Evolutionary conservation across 2,329 filamentous ascomycete species (phyloP).

Genomic region (Pestalotiopsis sp.): DNA sequence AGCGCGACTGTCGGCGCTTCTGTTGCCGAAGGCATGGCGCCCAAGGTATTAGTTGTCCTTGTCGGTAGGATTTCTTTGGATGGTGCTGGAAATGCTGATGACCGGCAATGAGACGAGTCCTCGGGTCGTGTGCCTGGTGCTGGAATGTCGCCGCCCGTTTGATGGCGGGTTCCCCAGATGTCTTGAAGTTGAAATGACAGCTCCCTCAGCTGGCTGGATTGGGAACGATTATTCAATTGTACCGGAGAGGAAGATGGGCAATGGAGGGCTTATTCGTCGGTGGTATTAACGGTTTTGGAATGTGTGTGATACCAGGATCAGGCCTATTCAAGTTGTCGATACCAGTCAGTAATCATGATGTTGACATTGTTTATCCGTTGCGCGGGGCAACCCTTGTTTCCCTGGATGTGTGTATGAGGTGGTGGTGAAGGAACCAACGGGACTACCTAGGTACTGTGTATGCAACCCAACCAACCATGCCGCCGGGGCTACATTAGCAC

Average conservation of each 20-base stretch:
- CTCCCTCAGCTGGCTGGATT: not conserved
- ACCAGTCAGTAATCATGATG: not conserved
- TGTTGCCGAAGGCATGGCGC: conserved; percentile 28
- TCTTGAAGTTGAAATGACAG: conserved; percentile 1
- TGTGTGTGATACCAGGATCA: not conserved
- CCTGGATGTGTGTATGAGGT: not conserved
- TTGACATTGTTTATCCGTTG: conserved; percentile 10
- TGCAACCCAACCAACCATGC: not conserved
- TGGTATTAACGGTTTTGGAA: conserved; percentile 5
- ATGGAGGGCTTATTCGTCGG: not conserved
- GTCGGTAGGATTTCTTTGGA: not conserved
- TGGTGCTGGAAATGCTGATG: not conserved
- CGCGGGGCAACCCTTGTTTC: not conserved
- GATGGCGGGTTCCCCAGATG: conserved; percentile 2
- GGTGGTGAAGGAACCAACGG: not conserved
- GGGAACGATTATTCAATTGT: not conserved
- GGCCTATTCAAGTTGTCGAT: not conserved
- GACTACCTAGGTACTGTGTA: not conserved
- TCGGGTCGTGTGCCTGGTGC: not conserved
- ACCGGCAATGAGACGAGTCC: not conserved
- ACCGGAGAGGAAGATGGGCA: not conserved
- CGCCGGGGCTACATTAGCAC: not conserved
- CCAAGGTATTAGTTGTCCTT: not conserved
- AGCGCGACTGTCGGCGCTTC: conserved; percentile 68
- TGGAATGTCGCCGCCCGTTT: conserved; percentile 1